Evolutionary conservation across 768 basidiomycete genomes (phyloP), one percentile per base, ranked within the genome.

Genomic region (Calocybe gangraenosa): DNA sequence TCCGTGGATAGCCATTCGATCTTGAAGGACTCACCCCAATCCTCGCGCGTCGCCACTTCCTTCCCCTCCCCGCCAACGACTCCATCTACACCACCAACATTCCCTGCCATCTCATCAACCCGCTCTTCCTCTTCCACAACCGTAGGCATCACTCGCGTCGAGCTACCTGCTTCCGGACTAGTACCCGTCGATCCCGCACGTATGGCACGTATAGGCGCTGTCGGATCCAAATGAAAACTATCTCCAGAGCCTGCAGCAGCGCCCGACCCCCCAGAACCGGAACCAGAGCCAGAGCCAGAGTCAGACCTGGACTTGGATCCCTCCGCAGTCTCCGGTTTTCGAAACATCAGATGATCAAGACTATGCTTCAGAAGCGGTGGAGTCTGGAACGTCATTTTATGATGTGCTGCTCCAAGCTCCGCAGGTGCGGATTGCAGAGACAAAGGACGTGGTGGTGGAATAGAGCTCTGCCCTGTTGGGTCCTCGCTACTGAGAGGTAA

Each of bases 21-120:
- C 48, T 74, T 74, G 74, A 97, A 96, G 3, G 85, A 72, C 41
- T 82, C 77, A 11, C 88, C 90, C 90, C 88, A 89, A 34, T 82
- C 77, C 9, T 87, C 88, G 87, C 87, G 87, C 2, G 58, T 18
- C 5, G 34, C 54, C 14, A 64, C 70, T 46, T 62, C 62, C 21
- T 60, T 46, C 40, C 6, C 44, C 48, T 40, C 39, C 25, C 51
- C 53, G 40, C 40, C 46, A 7, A 46, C 59, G 7, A 58, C 61
- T 31, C 51, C 65, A 14, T 57, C 57, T 15, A 48, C 51, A 6
- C 51, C 57, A n/a, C 17, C 40, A 7, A 19, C 17, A 3, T 17
- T 17, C 22, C 18, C 36, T 20, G 17, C n/a, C 25, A 28, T 28
- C 7, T 2, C 25, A 6, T 10, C 38, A 51, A n/a, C 63, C 18